These are phyloP conservation scores for Russula vinacea DNA, from an alignment of 768 basidiomycete genomes.

Conservation along the genomic window DNA sequence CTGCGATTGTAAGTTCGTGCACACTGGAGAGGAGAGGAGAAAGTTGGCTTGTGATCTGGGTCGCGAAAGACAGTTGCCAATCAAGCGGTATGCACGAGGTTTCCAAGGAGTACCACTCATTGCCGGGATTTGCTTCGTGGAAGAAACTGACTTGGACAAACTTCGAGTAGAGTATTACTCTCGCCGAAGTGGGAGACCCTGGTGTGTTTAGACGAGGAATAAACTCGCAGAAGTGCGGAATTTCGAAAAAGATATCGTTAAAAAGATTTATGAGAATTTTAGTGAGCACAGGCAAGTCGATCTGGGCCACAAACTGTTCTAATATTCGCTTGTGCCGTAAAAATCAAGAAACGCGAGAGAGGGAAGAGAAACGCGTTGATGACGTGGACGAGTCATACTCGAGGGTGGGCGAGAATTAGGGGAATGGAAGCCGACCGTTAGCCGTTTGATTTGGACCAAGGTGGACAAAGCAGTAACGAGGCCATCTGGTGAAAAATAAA, in stretches of 20 bases:
- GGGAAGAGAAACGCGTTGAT: neutral
- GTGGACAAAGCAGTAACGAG: too few species aligned
- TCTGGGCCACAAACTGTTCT: neutral
- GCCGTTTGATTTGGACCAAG: too few species aligned
- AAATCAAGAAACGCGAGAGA: neutral
- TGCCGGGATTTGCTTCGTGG: too few species aligned
- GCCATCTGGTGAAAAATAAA: too few species aligned
- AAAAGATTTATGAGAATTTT: neutral
- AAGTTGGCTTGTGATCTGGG: slow-evolving; percentile 10
- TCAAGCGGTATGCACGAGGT: neutral
- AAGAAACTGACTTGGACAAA: too few species aligned
- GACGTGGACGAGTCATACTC: too few species aligned
- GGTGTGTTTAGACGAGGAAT: neutral
- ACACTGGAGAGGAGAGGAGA: neutral
- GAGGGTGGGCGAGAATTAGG: neutral
- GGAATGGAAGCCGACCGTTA: neutral
- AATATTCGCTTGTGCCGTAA: slow-evolving; percentile 8
- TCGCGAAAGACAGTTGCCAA: slow-evolving; percentile 6
- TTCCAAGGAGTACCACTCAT: too few species aligned
- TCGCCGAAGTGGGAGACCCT: neutral
- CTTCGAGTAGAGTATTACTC: too few species aligned
- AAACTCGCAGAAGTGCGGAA: slow-evolving; percentile 2
- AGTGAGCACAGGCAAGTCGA: neutral
- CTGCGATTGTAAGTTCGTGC: too few species aligned
- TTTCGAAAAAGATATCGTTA: slow-evolving; percentile 2